Evolutionary conservation across 1,284 basidiomycete genomes (phyloP).

Genomic region (Sanghuangporus baumii): DNA sequence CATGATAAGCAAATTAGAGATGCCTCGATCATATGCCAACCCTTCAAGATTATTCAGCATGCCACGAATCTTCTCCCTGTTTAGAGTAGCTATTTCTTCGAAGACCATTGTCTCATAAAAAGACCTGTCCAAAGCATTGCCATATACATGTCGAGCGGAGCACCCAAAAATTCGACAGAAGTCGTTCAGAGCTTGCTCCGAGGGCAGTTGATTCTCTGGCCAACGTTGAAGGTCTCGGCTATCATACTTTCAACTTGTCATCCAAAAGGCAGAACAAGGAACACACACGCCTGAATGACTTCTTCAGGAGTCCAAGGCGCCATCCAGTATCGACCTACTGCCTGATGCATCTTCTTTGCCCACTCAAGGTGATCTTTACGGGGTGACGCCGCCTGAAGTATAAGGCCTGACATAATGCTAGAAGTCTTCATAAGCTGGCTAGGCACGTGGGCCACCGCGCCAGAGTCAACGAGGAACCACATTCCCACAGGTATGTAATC

Average conservation of each 20-base stretch:
- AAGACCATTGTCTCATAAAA: not conserved
- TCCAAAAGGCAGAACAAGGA: not conserved
- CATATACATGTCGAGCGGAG: not conserved
- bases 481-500: no score
- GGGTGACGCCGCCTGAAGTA: not conserved
- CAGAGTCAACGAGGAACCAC: no score
- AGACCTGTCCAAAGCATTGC: not conserved
- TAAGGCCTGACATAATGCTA: not conserved
- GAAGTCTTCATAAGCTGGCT: no score
- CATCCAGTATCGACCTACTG: not conserved
- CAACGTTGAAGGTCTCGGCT: not conserved
- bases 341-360: not conserved
- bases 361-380: not conserved
- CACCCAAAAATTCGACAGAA: not conserved
- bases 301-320: not conserved
- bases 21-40: not conserved
- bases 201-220: not conserved
- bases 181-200: not conserved
- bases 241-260: not conserved
- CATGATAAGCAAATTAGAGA: not conserved
- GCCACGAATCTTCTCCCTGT: not conserved
- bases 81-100: not conserved
- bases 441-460: no score
- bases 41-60: not conserved
- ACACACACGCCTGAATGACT: not conserved